Percentiles rank a stretch among this genome's conserved stretches.
Conservation (phyloP, 345 rosid genomes). For the Cardamine chenopodiifolia region DNA sequence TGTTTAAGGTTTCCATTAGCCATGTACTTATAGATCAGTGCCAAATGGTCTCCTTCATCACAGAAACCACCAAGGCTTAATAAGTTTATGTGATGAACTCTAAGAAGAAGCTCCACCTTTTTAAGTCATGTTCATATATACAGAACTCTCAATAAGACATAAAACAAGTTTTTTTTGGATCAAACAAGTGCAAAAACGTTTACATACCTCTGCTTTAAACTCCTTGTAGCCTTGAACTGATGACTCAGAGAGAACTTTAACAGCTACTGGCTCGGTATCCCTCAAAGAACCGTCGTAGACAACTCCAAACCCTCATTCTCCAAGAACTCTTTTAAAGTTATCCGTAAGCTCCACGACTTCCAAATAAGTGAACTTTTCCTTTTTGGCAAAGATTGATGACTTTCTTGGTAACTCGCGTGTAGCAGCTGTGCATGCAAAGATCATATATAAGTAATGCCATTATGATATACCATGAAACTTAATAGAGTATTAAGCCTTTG, state of each 20-base stretch:
- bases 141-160: not conserved
- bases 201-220: slow-evolving; percentile 47
- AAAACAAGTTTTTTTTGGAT: not conserved
- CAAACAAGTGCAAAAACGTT: not conserved
- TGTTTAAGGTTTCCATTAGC: slow-evolving; percentile 40
- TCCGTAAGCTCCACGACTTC: slow-evolving; percentile 43
- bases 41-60: slow-evolving; percentile 43
- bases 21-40: slow-evolving; percentile 53
- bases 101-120: slow-evolving; percentile 48
- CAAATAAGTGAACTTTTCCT: slow-evolving; percentile 37
- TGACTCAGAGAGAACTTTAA: slow-evolving; percentile 48
- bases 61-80: slow-evolving; percentile 48
- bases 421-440: not conserved
- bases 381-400: slow-evolving; percentile 30
- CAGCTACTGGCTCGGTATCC: slow-evolving; percentile 45
- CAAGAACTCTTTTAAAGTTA: slow-evolving; percentile 45
- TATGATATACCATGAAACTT: not conserved
- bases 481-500: not conserved
- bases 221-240: slow-evolving; percentile 50
- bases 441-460: slow-evolving; percentile 11
- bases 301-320: slow-evolving; percentile 50
- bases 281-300: slow-evolving; percentile 46
- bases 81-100: slow-evolving; percentile 50
- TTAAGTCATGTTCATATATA: not conserved
- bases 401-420: slow-evolving; percentile 24